These are phyloP conservation scores for Sporisorium reilianum DNA, from an alignment of 1,284 basidiomycete genomes.

Conservation along the genomic window DNA sequence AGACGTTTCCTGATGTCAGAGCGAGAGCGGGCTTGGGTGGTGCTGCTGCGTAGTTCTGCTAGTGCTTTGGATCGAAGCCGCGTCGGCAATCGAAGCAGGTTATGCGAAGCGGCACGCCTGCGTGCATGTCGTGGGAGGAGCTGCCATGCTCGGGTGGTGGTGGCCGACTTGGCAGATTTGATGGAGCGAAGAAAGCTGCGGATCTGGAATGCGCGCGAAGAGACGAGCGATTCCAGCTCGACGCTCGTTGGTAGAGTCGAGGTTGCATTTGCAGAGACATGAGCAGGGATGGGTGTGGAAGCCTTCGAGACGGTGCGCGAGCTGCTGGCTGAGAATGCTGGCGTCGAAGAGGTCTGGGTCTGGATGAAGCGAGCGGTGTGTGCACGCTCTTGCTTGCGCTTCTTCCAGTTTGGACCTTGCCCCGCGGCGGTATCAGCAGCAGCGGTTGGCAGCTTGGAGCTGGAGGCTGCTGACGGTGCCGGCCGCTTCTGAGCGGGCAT, in stretches of 20 bases:
- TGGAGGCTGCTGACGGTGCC: slow-evolving; percentile 16
- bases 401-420: slow-evolving; percentile 46
- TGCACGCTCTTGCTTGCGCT: slow-evolving; percentile 45
- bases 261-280: slow-evolving; percentile 3
- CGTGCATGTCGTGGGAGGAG: slow-evolving; percentile 64
- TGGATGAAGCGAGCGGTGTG: slow-evolving; percentile 47
- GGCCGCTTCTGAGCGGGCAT: slow-evolving; percentile 42
- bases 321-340: slow-evolving; percentile 26
- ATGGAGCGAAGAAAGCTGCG: slow-evolving; percentile 50
- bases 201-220: slow-evolving; percentile 52
- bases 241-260: slow-evolving; percentile 42
- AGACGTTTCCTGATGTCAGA: slow-evolving; percentile 53
- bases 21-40: slow-evolving; percentile 54
- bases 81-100: slow-evolving; percentile 62
- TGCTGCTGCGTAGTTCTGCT: slow-evolving; percentile 63
- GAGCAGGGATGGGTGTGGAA: slow-evolving; percentile 13
- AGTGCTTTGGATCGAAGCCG: slow-evolving; percentile 61
- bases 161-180: slow-evolving; percentile 44
- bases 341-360: slow-evolving; percentile 12
- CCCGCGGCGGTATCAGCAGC: slow-evolving; percentile 5
- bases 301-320: slow-evolving; percentile 29
- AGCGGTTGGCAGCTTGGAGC: slow-evolving; percentile 8
- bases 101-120: slow-evolving; percentile 66
- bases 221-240: slow-evolving; percentile 40
- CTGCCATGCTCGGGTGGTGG: slow-evolving; percentile 66